These are phyloP conservation scores for Aleurites moluccanus DNA, from an alignment of 441 rosid genomes.

Conservation along the genomic window DNA sequence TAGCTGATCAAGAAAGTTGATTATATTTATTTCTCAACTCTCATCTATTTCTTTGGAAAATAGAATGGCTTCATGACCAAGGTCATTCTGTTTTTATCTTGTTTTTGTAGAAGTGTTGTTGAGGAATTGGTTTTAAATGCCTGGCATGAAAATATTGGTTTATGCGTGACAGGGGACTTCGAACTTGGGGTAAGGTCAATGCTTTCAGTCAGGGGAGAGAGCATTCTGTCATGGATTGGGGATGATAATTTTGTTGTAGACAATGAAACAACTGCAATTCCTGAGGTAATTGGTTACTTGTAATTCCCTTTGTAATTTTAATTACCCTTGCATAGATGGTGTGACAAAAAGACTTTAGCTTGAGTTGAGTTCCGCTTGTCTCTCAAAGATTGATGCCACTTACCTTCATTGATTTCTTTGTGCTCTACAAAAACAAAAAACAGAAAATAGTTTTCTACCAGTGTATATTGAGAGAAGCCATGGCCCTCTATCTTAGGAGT, in stretches of 20 bases:
- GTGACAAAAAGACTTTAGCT: conserved; percentile 4
- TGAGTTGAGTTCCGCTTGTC: neutral
- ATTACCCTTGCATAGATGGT: neutral
- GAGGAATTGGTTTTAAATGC: conserved; percentile 9
- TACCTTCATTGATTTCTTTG: neutral
- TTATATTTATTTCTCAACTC: neutral
- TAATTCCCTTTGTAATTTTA: conserved; percentile 3
- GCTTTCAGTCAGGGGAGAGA: conserved; percentile 74
- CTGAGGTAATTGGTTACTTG: conserved; percentile 47
- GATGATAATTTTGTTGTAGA: conserved; percentile 70
- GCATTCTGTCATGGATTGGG: conserved; percentile 60
- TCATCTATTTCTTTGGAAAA: neutral
- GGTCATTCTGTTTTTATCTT: neutral
- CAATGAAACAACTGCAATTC: conserved; percentile 44
- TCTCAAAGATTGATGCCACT: neutral
- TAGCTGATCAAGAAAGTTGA: neutral
- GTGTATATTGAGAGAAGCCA: too few relatives aligned
- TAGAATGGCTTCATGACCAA: neutral
- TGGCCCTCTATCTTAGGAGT: neutral
- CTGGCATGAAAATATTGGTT: conserved; percentile 8
- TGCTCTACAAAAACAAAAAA: too few relatives aligned
- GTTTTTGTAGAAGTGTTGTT: neutral
- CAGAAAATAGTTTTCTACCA: too few relatives aligned
- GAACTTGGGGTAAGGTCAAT: conserved; percentile 46
- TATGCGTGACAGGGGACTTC: conserved; percentile 47